These are phyloP conservation scores for Pestalotiopsis fici DNA, from an alignment of 2,329 filamentous ascomycete species.

Conservation along the genomic window DNA sequence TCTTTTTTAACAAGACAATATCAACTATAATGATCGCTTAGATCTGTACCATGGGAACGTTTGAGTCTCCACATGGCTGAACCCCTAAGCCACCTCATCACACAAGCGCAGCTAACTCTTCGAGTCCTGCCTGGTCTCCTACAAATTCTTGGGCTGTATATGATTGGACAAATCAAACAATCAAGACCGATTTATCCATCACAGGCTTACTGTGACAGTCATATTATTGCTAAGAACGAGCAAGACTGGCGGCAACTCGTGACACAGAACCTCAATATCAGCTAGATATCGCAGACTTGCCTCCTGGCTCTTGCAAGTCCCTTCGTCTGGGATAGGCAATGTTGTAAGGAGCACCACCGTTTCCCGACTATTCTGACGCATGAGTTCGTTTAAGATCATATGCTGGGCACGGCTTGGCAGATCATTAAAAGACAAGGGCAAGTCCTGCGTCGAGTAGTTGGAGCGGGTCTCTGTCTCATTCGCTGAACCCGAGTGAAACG, in stretches of 20 bases:
- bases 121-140: too few species aligned
- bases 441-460: slow-evolving; percentile 57
- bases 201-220: slow-evolving; percentile 81
- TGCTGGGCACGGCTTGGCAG: slow-evolving; percentile 83
- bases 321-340: slow-evolving; percentile 77
- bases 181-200: slow-evolving; percentile 5
- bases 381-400: slow-evolving; percentile 83
- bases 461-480: slow-evolving; percentile 33
- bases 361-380: slow-evolving; percentile 65
- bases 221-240: slow-evolving; percentile 87
- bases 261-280: slow-evolving; percentile 77
- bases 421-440: slow-evolving; percentile 83
- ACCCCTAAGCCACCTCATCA: too few species aligned
- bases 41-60: too few species aligned
- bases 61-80: too few species aligned
- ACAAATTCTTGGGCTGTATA: too few species aligned
- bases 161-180: background rate
- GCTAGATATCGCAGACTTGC: slow-evolving; percentile 75
- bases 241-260: slow-evolving; percentile 73
- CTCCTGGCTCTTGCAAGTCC: slow-evolving; percentile 69
- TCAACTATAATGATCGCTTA: too few species aligned
- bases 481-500: slow-evolving; percentile 32
- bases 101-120: too few species aligned
- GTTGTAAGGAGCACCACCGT: slow-evolving; percentile 84
- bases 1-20: too few species aligned